Evolutionary conservation across 1,284 basidiomycete species (phyloP), one percentile per base, ranked within the genome.

Genomic region (Boletus calvinii): DNA sequence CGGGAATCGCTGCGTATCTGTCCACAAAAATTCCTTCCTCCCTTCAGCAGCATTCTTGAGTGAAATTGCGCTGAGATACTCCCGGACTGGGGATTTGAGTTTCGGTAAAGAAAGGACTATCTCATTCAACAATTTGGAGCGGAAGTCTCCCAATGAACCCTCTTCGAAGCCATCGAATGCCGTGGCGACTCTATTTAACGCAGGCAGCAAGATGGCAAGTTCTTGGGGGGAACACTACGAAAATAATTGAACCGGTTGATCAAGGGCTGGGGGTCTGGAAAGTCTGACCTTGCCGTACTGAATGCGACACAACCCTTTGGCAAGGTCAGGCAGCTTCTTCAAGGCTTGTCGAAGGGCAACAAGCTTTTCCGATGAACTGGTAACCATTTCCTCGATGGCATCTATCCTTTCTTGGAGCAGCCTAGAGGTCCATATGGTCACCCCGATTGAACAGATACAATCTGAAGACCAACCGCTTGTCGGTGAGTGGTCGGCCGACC

Each of bases 401-500:
- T 94, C 85, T 24, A 86, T 77, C 4, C 96, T 83, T 37, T 85
- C 83, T 61, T 87, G 77, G 11, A 98, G 75, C 10, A 80, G 72
- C 1, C 90, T 94, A 52, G 24, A 36, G 20, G 13, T 5, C n/a
- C 17, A 12, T 15, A 34, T 24, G 37, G 55, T 52, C 46, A 56
- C 46, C 38, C 40, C 13, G 6, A 48, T 46, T 47, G 26, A 42
- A 38, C 5, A 6, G 9, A 48, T 29, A 35, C 43, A 12, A 34
- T 22, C 34, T 44, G 3, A 36, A 37, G 13, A 67, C 78, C 59
- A 54, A 93, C 92, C 64, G 67, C 59, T 83, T 79, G 63, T 95
- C 86, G 2, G 90, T 78, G 34, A 98, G 76, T 0, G 96, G 96
- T 52, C 83, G 79, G 0, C 91, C 90, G 12, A 98, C 79, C 96